Percentiles rank a stretch among this genome's conserved stretches.
Conservation (phyloP, 495 filamentous ascomycete genomes). For the Trichoderma parareesei region DNA sequence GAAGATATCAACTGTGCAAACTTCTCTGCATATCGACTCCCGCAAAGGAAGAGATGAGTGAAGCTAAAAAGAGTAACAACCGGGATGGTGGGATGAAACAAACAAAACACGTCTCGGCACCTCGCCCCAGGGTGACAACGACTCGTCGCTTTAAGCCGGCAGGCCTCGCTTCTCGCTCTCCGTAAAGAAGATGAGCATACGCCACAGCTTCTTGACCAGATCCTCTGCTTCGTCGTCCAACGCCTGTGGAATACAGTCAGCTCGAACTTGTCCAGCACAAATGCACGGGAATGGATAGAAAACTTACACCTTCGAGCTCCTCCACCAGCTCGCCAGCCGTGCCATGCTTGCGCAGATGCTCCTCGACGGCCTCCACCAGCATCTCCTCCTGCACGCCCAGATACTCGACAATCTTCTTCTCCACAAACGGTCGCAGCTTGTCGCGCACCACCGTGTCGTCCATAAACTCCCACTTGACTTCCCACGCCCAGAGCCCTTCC, state of each 20-base stretch:
- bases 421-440: slow-evolving; percentile 88
- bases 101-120: background rate
- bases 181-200: slow-evolving; percentile 97
- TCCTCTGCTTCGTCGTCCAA: slow-evolving; percentile 92
- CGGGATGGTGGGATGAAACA: background rate
- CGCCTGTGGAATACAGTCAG: slow-evolving; percentile 46
- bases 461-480: slow-evolving; percentile 89
- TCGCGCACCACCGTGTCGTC: slow-evolving; percentile 76
- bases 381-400: slow-evolving; percentile 95
- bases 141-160: slow-evolving; percentile 42
- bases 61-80: too few relatives aligned
- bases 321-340: slow-evolving; percentile 74
- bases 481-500: slow-evolving; percentile 83
- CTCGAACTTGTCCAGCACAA: slow-evolving; percentile 11
- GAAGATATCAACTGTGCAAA: too few relatives aligned
- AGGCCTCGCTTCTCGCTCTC: slow-evolving; percentile 90
- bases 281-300: background rate
- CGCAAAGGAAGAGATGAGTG: too few relatives aligned
- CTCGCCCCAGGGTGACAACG: background rate
- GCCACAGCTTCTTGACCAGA: slow-evolving; percentile 93
- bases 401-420: slow-evolving; percentile 96
- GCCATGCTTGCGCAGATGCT: slow-evolving; percentile 71
- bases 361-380: slow-evolving; percentile 85
- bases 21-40: too few relatives aligned
- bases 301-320: slow-evolving; percentile 70